Evolutionary conservation across 2,329 filamentous ascomycete genomes (phyloP), one percentile per base, ranked within the genome.

Genomic region (Aspergillus sp.): DNA sequence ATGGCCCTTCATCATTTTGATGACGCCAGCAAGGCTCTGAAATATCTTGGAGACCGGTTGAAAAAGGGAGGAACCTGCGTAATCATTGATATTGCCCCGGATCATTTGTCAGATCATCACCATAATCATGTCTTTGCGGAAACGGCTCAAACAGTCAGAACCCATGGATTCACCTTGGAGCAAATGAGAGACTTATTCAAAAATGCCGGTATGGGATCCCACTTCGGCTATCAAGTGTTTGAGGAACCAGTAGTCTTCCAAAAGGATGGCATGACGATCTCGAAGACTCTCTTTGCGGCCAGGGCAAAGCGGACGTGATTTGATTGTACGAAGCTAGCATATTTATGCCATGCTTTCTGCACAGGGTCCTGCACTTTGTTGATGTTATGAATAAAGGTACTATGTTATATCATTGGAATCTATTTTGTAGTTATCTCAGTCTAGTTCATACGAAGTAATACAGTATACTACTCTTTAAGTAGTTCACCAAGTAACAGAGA

Each of bases 1-100:
- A 65, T 81, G 39, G 81, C 79, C 1, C 77, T 83, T 52, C 82
- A 85, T 63, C 83, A 87, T 62, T 83, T 87, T 46, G 77, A 80
- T 50, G 73, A 88, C 56, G 80, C 83, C 3, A 71, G 70, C 2
- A 67, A 82, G 29, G 79, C 81, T 0, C 75, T 83, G 4, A 68
- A 68, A 51, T 72, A 77, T 42, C 68, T 90, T 33, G 78, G 73
- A 3, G 72, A 79, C 58, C 76, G 85, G 7, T 68, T 90, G 48
- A 77, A 75, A 52, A 75, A 77, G 2, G 83, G 83, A 3, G 86
- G 86, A 7, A 77, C 82, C 1, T 69, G 87, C 40, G 67, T 87
- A 42, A 78, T 89, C 46, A 69, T 84, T 41, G 85, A 89, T 59
- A 82, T 88, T 49, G 58, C 85, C 12, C 71, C 80, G 6, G 79